These are phyloP conservation scores for Aegilops speltoides DNA, from an alignment of 176 grass and related monocot species.

Conservation along the genomic window DNA sequence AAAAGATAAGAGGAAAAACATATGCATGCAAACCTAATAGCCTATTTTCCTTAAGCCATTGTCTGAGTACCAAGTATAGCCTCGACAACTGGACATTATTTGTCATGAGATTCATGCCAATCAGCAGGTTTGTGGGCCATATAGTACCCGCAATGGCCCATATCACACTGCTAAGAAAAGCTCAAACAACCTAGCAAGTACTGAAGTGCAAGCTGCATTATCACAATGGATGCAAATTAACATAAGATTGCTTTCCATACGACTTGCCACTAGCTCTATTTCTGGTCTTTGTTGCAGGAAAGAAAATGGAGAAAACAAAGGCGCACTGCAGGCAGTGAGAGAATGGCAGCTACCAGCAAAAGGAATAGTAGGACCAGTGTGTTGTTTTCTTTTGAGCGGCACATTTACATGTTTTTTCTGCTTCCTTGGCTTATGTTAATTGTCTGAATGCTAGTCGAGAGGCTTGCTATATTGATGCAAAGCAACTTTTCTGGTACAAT, in stretches of 20 bases:
- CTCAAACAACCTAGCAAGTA: neutral
- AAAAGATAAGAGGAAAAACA: neutral
- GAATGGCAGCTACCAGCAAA: neutral
- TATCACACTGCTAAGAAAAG: conserved; percentile 8
- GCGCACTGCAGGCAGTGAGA: neutral
- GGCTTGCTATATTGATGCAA: neutral
- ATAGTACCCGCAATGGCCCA: neutral
- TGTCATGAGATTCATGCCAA: neutral
- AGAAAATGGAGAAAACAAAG: neutral
- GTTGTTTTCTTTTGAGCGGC: neutral
- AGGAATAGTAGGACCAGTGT: neutral
- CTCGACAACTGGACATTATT: neutral
- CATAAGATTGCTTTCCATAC: neutral
- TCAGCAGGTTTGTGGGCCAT: neutral
- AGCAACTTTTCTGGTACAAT: neutral
- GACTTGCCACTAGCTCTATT: neutral
- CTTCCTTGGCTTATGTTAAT: neutral
- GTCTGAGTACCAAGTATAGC: neutral
- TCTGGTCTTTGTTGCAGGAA: neutral
- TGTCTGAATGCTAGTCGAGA: neutral
- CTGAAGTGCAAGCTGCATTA: neutral
- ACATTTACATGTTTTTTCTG: neutral
- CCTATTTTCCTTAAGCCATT: neutral
- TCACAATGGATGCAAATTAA: conserved; percentile 18
- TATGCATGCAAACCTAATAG: neutral